These are phyloP conservation scores for Fusarium sp. DNA, from an alignment of 2,329 filamentous ascomycete species.

Conservation along the genomic window DNA sequence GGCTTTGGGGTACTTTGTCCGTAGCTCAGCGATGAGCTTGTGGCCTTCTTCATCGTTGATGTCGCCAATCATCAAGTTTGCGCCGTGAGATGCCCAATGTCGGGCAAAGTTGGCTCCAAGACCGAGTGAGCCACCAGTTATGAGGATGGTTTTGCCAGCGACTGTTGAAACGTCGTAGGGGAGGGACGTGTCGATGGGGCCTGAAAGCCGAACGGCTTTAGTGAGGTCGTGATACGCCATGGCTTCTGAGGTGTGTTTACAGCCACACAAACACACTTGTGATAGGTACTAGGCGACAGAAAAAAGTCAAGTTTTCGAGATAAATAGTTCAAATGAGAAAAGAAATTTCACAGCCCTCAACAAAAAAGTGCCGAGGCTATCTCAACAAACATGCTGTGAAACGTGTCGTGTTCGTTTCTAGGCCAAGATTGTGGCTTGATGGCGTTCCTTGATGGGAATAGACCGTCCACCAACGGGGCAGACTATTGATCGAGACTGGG, in stretches of 20 bases:
- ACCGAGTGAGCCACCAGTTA: slow-evolving; percentile 7
- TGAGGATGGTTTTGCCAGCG: slow-evolving; percentile 6
- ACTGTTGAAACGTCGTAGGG: background rate
- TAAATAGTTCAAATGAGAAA: background rate
- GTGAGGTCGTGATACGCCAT: slow-evolving; percentile 17
- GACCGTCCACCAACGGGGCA: background rate
- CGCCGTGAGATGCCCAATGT: slow-evolving; percentile 4
- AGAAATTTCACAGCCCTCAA: background rate
- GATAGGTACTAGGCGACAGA: background rate
- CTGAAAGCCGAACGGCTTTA: background rate
- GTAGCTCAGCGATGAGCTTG: background rate
- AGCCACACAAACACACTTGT: background rate
- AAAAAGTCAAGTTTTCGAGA: background rate
- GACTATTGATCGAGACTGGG: background rate
- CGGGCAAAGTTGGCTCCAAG: slow-evolving; percentile 8
- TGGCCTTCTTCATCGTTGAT: slow-evolving; percentile 8
- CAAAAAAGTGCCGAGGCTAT: background rate
- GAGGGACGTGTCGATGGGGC: slow-evolving; percentile 3
- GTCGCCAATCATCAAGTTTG: slow-evolving; percentile 18
- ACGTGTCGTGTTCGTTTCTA: background rate
- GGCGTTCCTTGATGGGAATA: slow-evolving; percentile 1
- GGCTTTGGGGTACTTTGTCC: background rate
- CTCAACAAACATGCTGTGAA: background rate
- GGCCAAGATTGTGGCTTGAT: background rate
- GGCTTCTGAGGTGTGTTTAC: background rate